Base-by-base conservation (phyloP, 352 stramenopile genomes). In the Phytophthora melonis region DNA sequence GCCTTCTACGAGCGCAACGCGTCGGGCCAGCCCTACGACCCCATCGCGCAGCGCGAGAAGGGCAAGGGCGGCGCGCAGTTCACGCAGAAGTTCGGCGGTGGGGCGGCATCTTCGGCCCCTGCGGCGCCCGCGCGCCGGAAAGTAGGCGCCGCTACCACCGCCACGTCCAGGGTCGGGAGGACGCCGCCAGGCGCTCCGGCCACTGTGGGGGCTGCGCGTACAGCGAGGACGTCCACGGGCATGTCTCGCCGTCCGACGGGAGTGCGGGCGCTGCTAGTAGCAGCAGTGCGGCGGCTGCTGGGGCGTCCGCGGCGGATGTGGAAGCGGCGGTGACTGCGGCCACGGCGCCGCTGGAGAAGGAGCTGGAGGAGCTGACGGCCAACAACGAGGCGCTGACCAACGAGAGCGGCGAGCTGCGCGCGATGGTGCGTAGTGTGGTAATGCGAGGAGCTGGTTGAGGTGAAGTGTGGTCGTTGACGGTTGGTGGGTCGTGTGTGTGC, bases 21-120 rank as follows among this genome's bases (percentile, higher is more conserved):
- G n/a, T 87, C 81, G 3, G 77, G 81, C 4, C 72, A 83, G 34
- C 93, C 98, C 10, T 99, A 99, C 81, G 97, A 99, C 85, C 81
- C 97, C 2, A 62, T 97, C 0, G 88, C 87, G 4, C 89, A 98
- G 32, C 92, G 98, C 6, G 88, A 95, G 7, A 98, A 95, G 63
- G 97, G 98, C 49, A 99, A 99, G 73, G 97, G 97, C 27, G 98
- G 95, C 0, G 78, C 83, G 3, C 80, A 91, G 65, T 97, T 88
- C 74, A 89, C 85, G 21, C 74, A 79, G 43, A 95, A 94, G 77
- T 90, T 88, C 72, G 87, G 87, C 11, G 83, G 74, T 6, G 60
- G 62, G 1, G 70, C 27, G 1, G 30, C 49, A 3, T 32, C 41
- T 3, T 32, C 49, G n/a, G 62, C 63, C 30, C 55, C 72, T 3